Base-by-base conservation (phyloP, 1,139 yeast genomes). In the Suhomyces guaymorum region DNA sequence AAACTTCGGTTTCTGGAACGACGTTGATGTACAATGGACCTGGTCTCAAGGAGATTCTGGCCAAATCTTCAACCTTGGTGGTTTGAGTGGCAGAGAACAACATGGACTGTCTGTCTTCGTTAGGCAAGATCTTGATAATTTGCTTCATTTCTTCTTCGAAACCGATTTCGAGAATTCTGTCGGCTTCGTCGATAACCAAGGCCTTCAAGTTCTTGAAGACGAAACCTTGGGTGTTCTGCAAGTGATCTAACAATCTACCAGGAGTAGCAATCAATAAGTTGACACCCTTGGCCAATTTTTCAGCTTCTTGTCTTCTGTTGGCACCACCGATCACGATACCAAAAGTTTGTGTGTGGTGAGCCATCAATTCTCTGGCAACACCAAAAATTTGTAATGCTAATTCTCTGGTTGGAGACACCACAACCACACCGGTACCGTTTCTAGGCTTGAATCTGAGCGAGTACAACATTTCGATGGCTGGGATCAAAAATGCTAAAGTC, bases 301-400 rank as follows among this genome's bases (percentile, higher is more conserved):
- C 97, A 20, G 96, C 97, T 63, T 92, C 98, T 49, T 88, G 95
- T 61, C 97, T 82, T 61, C 97, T 81, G 65, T 94, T 92, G 39
- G 96, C 97, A 46, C 99, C 99, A 28, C 99, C 99, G 57, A 94
- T 94, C 17, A 90, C 97, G 49, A 92, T 87, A 33, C 97, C 98
- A 49, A 88, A 79, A 5, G 98, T 92, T 62, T 92, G 98, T 4
- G 92, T 77, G 61, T 90, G 97, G 57, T 82, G 79, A 36, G 79
- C 87, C 95, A 90, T 81, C 49, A 92, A 71, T 61, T 90, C 97
- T 50, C 96, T 74, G 23, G 96, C 97, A 42, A 92, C 98, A 38
- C 97, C 97, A 60, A 89, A 92, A 44, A 92, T 94, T 61, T 92
- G 99, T 46, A 94, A 72, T 2, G 99, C 98, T 54, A 92, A 74